Conservation (phyloP, 2,329 filamentous ascomycete genomes). For the Stagonosporopsis chrysanthemi region DNA sequence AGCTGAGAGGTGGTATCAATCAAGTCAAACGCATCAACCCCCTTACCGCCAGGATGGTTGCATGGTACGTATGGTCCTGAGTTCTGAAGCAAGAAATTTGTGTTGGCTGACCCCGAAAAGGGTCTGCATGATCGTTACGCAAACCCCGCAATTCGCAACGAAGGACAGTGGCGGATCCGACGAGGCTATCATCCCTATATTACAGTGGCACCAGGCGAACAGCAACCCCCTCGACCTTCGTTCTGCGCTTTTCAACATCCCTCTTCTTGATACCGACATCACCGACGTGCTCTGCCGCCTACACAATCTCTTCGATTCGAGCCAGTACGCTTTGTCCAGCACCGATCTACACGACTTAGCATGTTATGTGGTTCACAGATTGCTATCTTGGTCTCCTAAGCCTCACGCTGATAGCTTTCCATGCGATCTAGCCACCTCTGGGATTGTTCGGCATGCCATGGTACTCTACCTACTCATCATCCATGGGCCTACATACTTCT, state of each 20-base stretch:
- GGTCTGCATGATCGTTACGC: slow-evolving; percentile 65
- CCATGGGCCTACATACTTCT: slow-evolving; percentile 65
- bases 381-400: slow-evolving; percentile 47
- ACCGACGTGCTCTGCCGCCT: slow-evolving; percentile 55
- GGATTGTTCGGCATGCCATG: slow-evolving; percentile 55
- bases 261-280: slow-evolving; percentile 49
- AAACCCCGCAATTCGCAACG: slow-evolving; percentile 60
- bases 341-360: slow-evolving; percentile 63
- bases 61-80: slow-evolving; percentile 54
- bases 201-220: slow-evolving; percentile 56
- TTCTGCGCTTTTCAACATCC: slow-evolving; percentile 21
- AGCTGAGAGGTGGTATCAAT: slow-evolving; percentile 60
- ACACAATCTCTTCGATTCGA: slow-evolving; percentile 52
- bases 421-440: slow-evolving; percentile 25
- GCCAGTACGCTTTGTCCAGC: slow-evolving; percentile 40
- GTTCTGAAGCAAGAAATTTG: not conserved
- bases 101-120: slow-evolving; percentile 43
- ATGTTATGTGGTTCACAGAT: slow-evolving; percentile 62
- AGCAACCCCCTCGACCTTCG: slow-evolving; percentile 5
- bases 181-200: slow-evolving; percentile 58
- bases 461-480: slow-evolving; percentile 62
- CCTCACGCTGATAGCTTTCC: slow-evolving; percentile 13
- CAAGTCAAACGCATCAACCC: slow-evolving; percentile 59
- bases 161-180: slow-evolving; percentile 60
- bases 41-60: slow-evolving; percentile 63